Conservation (phyloP, 139 green algal genomes). For the Closterium sp. region DNA sequence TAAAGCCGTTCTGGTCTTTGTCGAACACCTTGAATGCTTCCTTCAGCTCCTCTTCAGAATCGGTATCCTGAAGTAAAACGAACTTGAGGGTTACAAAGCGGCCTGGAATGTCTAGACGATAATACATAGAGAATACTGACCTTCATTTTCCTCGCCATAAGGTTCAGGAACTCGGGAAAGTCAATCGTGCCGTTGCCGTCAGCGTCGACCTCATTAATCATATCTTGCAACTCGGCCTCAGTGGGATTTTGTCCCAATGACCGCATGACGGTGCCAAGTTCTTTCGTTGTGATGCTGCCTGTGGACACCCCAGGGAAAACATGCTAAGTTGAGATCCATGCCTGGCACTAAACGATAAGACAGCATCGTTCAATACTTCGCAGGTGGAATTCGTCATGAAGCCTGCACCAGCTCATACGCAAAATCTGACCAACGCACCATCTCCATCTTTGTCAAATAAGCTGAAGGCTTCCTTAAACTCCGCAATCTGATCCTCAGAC, state of each 20-base stretch:
- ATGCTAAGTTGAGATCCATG: background rate
- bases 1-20: slow-evolving; percentile 99
- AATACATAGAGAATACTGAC: background rate
- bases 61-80: slow-evolving; percentile 52
- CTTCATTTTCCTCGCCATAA: slow-evolving; percentile 99
- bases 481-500: slow-evolving; percentile 77
- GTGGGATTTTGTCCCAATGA: slow-evolving; percentile 98
- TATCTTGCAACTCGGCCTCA: slow-evolving; percentile 98
- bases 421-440: slow-evolving; percentile 50
- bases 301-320: background rate
- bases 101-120: background rate
- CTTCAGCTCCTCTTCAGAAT: slow-evolving; percentile 96
- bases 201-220: slow-evolving; percentile 99
- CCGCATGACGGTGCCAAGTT: slow-evolving; percentile 98
- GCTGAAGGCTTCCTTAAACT: slow-evolving; percentile 90
- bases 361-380: background rate
- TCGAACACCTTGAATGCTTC: slow-evolving; percentile 99
- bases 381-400: background rate
- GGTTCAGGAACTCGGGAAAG: slow-evolving; percentile 97
- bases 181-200: slow-evolving; percentile 99
- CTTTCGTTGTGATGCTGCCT: slow-evolving; percentile 73
- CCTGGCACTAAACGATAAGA: background rate
- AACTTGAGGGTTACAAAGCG: background rate
- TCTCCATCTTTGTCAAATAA: slow-evolving; percentile 95
- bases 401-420: background rate